Evolutionary conservation across 306 rosid genomes (phyloP), one percentile per base, ranked within the genome.

Genomic region (Calophaca sinica): DNA sequence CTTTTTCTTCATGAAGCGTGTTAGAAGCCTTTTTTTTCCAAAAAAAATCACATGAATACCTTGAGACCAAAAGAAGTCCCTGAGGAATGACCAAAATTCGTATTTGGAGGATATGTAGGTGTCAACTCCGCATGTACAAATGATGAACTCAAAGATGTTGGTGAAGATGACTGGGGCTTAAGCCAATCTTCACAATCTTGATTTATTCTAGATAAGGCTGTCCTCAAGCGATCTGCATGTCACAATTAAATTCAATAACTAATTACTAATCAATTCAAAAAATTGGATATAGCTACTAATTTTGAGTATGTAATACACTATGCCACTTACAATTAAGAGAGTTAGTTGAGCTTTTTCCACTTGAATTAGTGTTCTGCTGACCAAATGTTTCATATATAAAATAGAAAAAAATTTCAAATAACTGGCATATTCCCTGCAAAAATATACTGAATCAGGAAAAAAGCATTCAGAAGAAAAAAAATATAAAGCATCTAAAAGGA

Each of bases 351-450:
- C 89, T 77, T 82, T 92, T 92, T 79, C 93, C 99, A 71, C 88
- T 88, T 57, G 90, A 88, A 77, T 67, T 82, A 70, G 80, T 39
- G 84, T 85, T 87, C 77, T 75, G 94, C 80, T 85, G 98, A 68
- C 91, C 97, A 90, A 90, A 96, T 78, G 91, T 89, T 83, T 92
- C 98, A 72, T 82, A 90, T 41, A 88, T 81, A 82, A 82, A 81
- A 81, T 89, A 82, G 87, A 96, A 92, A 82, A 90, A 90, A 69
- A 92, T 49, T 87, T 78, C 96, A 84, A 89, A 92, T 80, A 96
- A 81, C 83, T 96, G 99, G 86, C 99, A 92, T 81, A 92, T 89
- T 51, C 99, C 99, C 98, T 96, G 97, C 87, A 84, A 75, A 83
- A 82, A 85, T 84, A 83, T 73, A 81, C 84, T 79, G 84, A 80